Conservation (phyloP, 257 asterid genomes). For the Parsonsia alboflavescens region DNA sequence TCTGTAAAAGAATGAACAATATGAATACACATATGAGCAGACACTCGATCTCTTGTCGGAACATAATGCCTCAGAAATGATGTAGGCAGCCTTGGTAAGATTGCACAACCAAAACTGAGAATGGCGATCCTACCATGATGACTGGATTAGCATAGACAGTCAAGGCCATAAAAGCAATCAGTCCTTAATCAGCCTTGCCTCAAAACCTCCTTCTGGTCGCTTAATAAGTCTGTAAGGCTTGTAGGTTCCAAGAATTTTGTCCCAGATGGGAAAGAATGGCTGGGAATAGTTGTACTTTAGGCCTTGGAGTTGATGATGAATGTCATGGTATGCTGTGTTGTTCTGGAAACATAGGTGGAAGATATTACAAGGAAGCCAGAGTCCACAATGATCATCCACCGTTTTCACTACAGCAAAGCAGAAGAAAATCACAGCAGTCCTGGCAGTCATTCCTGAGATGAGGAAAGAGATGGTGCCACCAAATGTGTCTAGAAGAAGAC, state of each 20-base stretch:
- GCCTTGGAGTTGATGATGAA: slow-evolving; percentile 90
- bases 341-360: slow-evolving; percentile 73
- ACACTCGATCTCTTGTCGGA: slow-evolving; percentile 22
- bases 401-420: slow-evolving; percentile 80
- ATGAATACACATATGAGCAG: slow-evolving; percentile 3
- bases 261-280: slow-evolving; percentile 87
- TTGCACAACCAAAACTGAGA: slow-evolving; percentile 20
- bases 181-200: slow-evolving; percentile 66
- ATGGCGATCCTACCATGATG: slow-evolving; percentile 19
- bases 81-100: slow-evolving; percentile 22
- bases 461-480: slow-evolving; percentile 90
- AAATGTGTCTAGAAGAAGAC: slow-evolving; percentile 74
- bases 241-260: slow-evolving; percentile 77
- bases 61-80: slow-evolving; percentile 18
- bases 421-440: slow-evolving; percentile 76
- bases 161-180: slow-evolving; percentile 19
- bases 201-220: slow-evolving; percentile 76
- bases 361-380: slow-evolving; percentile 78
- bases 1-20: slow-evolving; percentile 22
- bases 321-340: slow-evolving; percentile 79
- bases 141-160: slow-evolving; percentile 8
- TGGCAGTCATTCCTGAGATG: slow-evolving; percentile 78
- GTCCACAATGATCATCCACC: slow-evolving; percentile 88
- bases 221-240: slow-evolving; percentile 54
- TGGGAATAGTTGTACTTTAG: slow-evolving; percentile 78